Percentiles rank a stretch among this genome's conserved stretches.
phyloP scores from a whole-genome alignment of 768 basidiomycete genomes.

The Rhodocollybia butyracea region DNA sequence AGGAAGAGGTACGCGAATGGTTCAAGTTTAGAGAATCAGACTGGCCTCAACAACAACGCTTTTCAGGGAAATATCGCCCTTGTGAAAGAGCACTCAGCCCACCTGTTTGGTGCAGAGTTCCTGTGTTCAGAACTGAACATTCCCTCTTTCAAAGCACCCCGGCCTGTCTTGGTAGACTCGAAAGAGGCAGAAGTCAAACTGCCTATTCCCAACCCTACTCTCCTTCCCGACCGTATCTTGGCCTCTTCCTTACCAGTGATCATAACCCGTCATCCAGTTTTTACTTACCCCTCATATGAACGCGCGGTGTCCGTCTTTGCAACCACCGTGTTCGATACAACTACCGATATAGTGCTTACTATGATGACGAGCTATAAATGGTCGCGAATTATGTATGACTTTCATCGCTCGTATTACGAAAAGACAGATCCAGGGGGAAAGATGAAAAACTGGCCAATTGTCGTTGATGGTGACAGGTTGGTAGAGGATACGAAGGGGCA shows the following conservation, averaged over 20 bases:
- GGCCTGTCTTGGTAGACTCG: background rate
- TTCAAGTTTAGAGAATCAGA: no score
- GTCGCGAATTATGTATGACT: no score
- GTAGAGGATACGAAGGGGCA: background rate
- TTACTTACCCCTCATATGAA: no score
- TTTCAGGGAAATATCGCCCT: background rate
- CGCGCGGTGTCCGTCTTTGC: no score
- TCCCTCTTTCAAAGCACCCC: background rate
- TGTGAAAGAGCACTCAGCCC: conserved; percentile 3
- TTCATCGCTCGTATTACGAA: no score
- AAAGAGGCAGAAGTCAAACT: background rate
- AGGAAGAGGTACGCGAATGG: background rate
- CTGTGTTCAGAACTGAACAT: background rate
- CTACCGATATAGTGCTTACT: no score
- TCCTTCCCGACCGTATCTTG: conserved; percentile 3
- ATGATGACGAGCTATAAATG: no score
- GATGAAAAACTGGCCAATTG: no score
- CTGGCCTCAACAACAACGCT: background rate
- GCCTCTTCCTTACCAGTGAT: background rate
- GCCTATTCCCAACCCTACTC: conserved; percentile 6
- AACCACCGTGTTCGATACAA: no score
- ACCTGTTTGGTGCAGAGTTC: background rate
- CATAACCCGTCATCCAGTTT: conserved; percentile 1
- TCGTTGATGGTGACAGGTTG: conserved; percentile 6
- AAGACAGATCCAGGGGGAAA: no score